Percentiles rank a stretch among this genome's conserved stretches.
These are phyloP conservation scores for Fusarium pseudoanthophilum DNA, from an alignment of 2,329 filamentous ascomycete species.

Conservation along the genomic window DNA sequence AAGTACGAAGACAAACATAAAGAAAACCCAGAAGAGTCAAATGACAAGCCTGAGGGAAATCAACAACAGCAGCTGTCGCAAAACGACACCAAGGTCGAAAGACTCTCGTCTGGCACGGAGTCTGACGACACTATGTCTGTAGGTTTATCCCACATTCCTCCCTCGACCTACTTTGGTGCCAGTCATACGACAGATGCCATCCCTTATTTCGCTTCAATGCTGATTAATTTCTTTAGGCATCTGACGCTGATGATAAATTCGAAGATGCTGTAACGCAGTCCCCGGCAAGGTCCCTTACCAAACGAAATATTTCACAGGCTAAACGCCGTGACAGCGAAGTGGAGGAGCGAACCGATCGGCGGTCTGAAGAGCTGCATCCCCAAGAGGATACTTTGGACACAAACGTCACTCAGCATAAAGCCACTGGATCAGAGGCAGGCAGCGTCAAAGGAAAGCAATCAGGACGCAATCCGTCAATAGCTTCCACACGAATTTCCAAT, in stretches of 20 bases:
- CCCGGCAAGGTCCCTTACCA: constrained; percentile 72
- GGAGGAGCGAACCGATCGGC: constrained; percentile 20
- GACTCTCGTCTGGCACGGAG: constrained; percentile 47
- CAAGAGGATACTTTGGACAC: constrained; percentile 15
- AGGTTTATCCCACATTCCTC: constrained; percentile 36
- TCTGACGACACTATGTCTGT: constrained; percentile 47
- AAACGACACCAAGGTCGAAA: constrained; percentile 39
- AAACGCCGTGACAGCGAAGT: constrained; percentile 43
- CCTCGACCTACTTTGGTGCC: constrained; percentile 17
- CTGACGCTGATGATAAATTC: constrained; percentile 63
- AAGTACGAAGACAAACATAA: constrained; percentile 3
- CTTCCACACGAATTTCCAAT: constrained; percentile 59
- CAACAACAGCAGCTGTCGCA: constrained; percentile 29
- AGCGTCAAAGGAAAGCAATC: constrained; percentile 32
- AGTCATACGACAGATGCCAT: constrained; percentile 34
- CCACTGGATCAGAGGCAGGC: constrained; percentile 25
- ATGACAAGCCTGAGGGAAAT: constrained; percentile 12
- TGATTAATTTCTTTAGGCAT: constrained; percentile 39
- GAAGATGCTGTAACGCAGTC: constrained; percentile 81
- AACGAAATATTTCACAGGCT: constrained; percentile 53
- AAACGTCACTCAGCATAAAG: constrained; percentile 29
- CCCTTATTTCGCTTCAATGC: constrained; percentile 25
- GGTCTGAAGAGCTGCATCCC: constrained; percentile 20
- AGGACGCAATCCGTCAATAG: constrained; percentile 51
- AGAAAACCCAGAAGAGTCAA: background rate